Conservation (phyloP, 371 early-diverging fungal species). For the Blyttiomyces sp. region DNA sequence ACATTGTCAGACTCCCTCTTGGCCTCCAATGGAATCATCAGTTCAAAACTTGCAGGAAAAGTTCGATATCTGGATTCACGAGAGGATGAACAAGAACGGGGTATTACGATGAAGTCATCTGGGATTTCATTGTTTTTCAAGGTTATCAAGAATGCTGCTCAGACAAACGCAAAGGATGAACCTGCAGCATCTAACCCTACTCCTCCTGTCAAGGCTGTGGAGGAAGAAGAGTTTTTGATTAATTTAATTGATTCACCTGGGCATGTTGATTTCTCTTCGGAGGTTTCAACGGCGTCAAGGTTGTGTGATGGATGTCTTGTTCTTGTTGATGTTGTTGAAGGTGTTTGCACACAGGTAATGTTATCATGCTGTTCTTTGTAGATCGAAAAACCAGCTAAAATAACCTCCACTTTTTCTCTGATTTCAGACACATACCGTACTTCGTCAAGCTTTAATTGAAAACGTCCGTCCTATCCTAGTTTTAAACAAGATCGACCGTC, state of each 20-base stretch:
- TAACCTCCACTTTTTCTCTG: slow-evolving; percentile 31
- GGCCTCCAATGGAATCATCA: slow-evolving; percentile 97
- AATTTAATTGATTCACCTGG: slow-evolving; percentile 99
- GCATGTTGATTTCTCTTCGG: slow-evolving; percentile 98
- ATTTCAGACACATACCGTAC: slow-evolving; percentile 85
- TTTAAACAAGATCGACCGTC: slow-evolving; percentile 98
- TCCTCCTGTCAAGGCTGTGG: neutral
- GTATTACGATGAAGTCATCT: slow-evolving; percentile 99
- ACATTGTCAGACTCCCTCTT: slow-evolving; percentile 97
- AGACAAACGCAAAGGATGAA: neutral
- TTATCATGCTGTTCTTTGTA: slow-evolving; percentile 23
- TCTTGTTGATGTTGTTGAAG: slow-evolving; percentile 97
- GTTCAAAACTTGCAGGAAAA: slow-evolving; percentile 93
- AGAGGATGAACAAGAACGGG: slow-evolving; percentile 98
- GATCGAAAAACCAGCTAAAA: no score
- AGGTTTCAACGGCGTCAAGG: slow-evolving; percentile 94
- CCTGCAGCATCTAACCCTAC: neutral
- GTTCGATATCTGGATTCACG: slow-evolving; percentile 98
- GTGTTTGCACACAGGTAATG: slow-evolving; percentile 91
- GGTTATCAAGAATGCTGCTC: slow-evolving; percentile 38
- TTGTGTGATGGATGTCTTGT: slow-evolving; percentile 97
- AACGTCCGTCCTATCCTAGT: slow-evolving; percentile 90
- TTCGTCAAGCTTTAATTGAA: slow-evolving; percentile 91
- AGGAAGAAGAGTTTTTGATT: slow-evolving; percentile 73
- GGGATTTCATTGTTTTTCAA: slow-evolving; percentile 91